Base-by-base conservation (phyloP, 257 asterid species). In the Solanum acaule region DNA sequence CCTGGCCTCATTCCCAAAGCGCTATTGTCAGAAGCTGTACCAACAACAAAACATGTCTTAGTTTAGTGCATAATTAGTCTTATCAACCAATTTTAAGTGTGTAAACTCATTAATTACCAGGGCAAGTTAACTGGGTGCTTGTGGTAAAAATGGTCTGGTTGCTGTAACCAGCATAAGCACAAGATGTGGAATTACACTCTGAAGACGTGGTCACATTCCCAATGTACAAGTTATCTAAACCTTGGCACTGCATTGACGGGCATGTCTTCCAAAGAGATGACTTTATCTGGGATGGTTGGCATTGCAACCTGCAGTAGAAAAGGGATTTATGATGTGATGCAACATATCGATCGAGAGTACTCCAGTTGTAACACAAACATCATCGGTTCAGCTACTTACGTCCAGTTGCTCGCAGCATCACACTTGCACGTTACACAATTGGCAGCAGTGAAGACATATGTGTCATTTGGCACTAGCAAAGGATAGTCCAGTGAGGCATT, bases 361-460 rank as follows among this genome's bases (percentile, higher is more conserved):
- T 38, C 42, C 40, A 37, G 40, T 37, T 37, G 40, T 37, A 37
- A 37, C 40, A 37, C 40, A 37, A 37, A 37, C 40, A 37, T 37
- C 40, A 37, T 37, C 44, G 34, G 12, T 23, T 4, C 35, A 42
- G 38, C 35, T 44, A 88, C 99, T 95, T 89, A 95, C 99, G 56
- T 91, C 95, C 93, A 93, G 94, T 88, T 93, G 7, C 82, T 86
- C 27, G 96, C 91, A 75, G 98, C 91, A 88, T 94, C 89, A 83
- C 99, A 96, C 16, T 82, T 91, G 94, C 99, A 96, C 90, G 34
- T 85, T 22, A 96, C 95, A 35, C 99, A 96, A 31, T 90, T 89
- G 33, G 87, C 86, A 83, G 99, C 98, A 67, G 99, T 95, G 94
- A 92, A 89, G 73, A 59, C 89, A 52, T 95, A 95, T 52, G 95